phyloP scores from a whole-genome alignment of 441 rosid genomes.

The Aquilaria agallochum region DNA sequence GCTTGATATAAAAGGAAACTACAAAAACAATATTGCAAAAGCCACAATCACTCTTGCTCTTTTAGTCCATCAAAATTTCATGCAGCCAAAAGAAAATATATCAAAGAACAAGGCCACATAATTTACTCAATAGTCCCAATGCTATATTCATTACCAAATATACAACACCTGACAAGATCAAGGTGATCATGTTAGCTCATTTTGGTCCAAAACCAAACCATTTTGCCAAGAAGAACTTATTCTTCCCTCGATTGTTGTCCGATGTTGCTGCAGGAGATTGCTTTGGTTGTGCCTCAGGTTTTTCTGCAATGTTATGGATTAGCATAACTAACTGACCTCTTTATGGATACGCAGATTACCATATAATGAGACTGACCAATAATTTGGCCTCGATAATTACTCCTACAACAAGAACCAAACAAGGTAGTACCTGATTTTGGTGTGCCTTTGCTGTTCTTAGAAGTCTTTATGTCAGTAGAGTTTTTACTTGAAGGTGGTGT shows the following conservation, averaged over 20 bases:
- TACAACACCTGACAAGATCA: neutral
- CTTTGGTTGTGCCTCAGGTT: conserved; percentile 21
- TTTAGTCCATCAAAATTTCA: too few species aligned
- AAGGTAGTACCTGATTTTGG: conserved; percentile 33
- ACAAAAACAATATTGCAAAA: too few species aligned
- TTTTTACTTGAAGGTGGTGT: conserved; percentile 19
- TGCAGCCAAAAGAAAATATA: too few species aligned
- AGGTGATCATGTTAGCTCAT: conserved; percentile 17
- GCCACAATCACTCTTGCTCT: too few species aligned
- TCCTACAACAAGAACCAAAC: neutral
- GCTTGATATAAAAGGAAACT: too few species aligned
- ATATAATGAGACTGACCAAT: too few species aligned
- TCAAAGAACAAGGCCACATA: too few species aligned
- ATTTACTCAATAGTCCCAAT: too few species aligned
- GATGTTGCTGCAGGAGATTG: conserved; percentile 19
- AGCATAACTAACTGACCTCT: neutral
- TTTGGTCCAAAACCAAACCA: conserved; percentile 59
- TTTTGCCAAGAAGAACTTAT: conserved; percentile 48
- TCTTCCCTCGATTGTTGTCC: conserved; percentile 38
- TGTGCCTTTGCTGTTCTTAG: conserved; percentile 18
- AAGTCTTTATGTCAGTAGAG: conserved; percentile 16
- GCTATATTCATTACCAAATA: neutral
- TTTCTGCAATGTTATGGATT: conserved; percentile 23
- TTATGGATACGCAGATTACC: conserved; percentile 1
- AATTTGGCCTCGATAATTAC: neutral